phyloP scores from a whole-genome alignment of 1,284 basidiomycete species.

The Ganoderma sp. region DNA sequence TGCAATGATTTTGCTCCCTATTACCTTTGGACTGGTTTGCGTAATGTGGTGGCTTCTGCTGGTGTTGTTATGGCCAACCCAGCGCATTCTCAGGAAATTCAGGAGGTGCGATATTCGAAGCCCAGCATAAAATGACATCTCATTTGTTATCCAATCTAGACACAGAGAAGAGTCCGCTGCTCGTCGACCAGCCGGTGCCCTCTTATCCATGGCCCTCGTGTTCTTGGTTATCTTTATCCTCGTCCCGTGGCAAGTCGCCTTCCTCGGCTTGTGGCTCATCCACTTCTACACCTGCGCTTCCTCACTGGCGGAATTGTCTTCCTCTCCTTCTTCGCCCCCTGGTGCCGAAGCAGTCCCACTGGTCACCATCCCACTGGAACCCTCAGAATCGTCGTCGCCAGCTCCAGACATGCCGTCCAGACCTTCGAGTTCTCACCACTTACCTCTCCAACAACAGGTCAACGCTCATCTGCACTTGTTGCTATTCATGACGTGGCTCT shows the following conservation, averaged over 20 bases:
- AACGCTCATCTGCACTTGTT: constrained; percentile 68
- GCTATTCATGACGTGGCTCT: constrained; percentile 81
- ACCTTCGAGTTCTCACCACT: neutral
- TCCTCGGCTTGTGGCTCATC: constrained; percentile 80
- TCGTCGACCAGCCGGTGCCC: constrained; percentile 47
- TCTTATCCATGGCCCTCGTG: constrained; percentile 68
- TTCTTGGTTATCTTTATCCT: constrained; percentile 71
- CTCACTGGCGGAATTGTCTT: constrained; percentile 27
- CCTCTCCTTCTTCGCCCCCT: constrained; percentile 3
- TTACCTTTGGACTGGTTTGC: constrained; percentile 65
- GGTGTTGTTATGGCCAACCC: constrained; percentile 30
- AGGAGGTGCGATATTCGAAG: constrained; percentile 46
- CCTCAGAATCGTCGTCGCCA: neutral
- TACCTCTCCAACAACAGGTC: constrained; percentile 29
- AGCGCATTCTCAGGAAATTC: constrained; percentile 33
- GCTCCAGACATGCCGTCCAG: neutral
- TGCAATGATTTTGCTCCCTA: constrained; percentile 59
- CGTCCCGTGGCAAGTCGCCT: constrained; percentile 91
- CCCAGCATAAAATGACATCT: neutral
- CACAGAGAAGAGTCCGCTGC: constrained; percentile 45
- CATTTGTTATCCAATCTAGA: constrained; percentile 30
- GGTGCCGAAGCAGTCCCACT: constrained; percentile 24
- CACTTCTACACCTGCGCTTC: constrained; percentile 71
- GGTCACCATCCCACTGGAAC: constrained; percentile 22
- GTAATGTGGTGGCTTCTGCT: constrained; percentile 55